A percentile compares a stretch with the other conserved stretches of the same genome.
Conservation (phyloP, 805 yeast genomes). For the Starmerella apis region DNA sequence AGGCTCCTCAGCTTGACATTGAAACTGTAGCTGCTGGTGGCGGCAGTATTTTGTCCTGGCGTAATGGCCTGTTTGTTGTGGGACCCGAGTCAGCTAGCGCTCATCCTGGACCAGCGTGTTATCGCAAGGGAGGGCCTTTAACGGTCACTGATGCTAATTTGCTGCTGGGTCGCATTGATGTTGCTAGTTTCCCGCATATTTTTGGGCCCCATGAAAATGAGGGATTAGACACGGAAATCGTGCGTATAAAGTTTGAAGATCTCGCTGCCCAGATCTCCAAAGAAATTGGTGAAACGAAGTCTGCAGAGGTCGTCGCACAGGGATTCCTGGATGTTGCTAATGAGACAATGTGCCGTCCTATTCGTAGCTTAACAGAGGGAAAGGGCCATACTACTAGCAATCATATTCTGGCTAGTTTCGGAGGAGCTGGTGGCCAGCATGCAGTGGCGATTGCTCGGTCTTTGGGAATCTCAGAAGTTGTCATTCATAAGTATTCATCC, state of each 20-base stretch:
- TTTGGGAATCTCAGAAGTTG: conserved; percentile 56
- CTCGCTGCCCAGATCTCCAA: conserved; percentile 53
- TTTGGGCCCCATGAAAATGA: conserved; percentile 75
- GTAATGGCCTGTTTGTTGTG: conserved; percentile 63
- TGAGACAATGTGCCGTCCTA: conserved; percentile 85
- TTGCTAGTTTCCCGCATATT: conserved; percentile 67
- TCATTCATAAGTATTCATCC: conserved; percentile 74
- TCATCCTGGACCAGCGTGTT: conserved; percentile 85
- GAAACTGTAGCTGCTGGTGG: conserved; percentile 83
- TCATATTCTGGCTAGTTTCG: conserved; percentile 72
- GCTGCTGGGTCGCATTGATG: conserved; percentile 57
- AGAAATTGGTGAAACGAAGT: conserved; percentile 35
- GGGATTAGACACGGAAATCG: conserved; percentile 48
- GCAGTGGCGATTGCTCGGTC: conserved; percentile 65
- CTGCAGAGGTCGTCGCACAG: conserved; percentile 60
- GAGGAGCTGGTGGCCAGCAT: conserved; percentile 93
- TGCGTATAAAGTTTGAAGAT: conserved; percentile 41
- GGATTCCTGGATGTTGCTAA: conserved; percentile 79
- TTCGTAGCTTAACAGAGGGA: conserved; percentile 73
- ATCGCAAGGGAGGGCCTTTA: conserved; percentile 72
- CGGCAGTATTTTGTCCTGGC: conserved; percentile 57
- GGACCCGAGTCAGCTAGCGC: conserved; percentile 85
- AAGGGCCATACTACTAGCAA: conserved; percentile 58
- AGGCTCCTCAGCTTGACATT: conserved; percentile 73
- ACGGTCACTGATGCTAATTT: conserved; percentile 81